Conservation (phyloP, 2,329 filamentous ascomycete species). For the Fusarium praegraminearum region DNA sequence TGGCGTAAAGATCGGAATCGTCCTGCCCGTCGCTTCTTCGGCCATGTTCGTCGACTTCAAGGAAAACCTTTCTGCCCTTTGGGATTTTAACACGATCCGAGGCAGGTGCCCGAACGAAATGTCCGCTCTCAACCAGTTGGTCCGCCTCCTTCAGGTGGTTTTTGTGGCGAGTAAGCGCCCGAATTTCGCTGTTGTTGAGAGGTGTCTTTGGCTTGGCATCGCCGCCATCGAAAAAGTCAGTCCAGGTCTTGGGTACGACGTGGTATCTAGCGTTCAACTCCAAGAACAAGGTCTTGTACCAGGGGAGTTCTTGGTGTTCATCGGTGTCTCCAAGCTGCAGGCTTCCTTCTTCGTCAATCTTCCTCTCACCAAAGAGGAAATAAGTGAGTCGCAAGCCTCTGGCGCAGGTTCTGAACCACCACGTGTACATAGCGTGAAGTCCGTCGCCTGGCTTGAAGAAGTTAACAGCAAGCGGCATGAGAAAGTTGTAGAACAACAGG, state of each 20-base stretch:
- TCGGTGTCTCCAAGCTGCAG: slow-evolving; percentile 61
- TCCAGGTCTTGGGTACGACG: slow-evolving; percentile 69
- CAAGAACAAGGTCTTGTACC: slow-evolving; percentile 61
- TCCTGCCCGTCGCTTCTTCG: slow-evolving; percentile 71
- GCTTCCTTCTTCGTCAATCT: slow-evolving; percentile 83
- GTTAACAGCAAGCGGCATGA: slow-evolving; percentile 88
- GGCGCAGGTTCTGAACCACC: slow-evolving; percentile 95
- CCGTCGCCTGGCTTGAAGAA: slow-evolving; percentile 88
- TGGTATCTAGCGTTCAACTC: slow-evolving; percentile 57
- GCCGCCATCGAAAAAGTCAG: slow-evolving; percentile 63
- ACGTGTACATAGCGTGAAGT: slow-evolving; percentile 87
- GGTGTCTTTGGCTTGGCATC: slow-evolving; percentile 57
- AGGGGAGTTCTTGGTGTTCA: slow-evolving; percentile 50
- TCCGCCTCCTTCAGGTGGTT: slow-evolving; percentile 59
- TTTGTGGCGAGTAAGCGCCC: slow-evolving; percentile 56
- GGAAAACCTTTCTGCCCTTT: slow-evolving; percentile 83
- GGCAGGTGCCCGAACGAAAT: slow-evolving; percentile 90
- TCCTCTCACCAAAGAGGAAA: slow-evolving; percentile 90
- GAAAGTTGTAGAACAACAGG: slow-evolving; percentile 94
- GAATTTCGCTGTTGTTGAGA: slow-evolving; percentile 54
- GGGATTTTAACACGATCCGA: slow-evolving; percentile 96
- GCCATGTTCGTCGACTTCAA: slow-evolving; percentile 74
- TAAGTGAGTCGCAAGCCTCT: slow-evolving; percentile 83
- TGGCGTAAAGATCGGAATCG: slow-evolving; percentile 64
- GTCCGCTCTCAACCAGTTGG: slow-evolving; percentile 76